Evolutionary conservation across 148 eudicot genomes (phyloP).

Genomic region (Camellia japonica): DNA sequence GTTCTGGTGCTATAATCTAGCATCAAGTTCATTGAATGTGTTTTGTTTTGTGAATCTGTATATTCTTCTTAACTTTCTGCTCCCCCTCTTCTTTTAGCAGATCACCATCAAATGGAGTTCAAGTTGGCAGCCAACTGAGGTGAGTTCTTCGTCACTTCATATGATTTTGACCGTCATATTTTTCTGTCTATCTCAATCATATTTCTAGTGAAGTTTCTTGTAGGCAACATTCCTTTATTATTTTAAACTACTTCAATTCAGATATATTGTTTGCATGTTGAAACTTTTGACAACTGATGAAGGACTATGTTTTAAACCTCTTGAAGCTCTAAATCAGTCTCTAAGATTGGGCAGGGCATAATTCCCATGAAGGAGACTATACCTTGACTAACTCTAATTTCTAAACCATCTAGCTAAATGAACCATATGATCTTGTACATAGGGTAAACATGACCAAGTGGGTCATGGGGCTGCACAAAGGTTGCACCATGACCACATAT

Average conservation of each 20-base stretch:
- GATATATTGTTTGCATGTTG: background rate
- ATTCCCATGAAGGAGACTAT: background rate
- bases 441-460: background rate
- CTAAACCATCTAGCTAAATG: background rate
- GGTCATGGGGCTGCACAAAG: background rate
- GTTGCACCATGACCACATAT: background rate
- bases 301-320: background rate
- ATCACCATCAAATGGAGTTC: slow-evolving; percentile 48
- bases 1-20: background rate
- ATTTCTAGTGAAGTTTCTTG: background rate
- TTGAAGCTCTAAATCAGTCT: background rate
- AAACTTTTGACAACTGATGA: background rate
- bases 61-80: background rate
- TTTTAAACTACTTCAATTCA: background rate
- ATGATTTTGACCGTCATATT: background rate
- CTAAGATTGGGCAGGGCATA: background rate
- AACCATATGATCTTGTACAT: background rate
- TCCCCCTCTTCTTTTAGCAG: slow-evolving; percentile 33
- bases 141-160: slow-evolving; percentile 21
- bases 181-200: background rate
- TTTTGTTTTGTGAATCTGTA: background rate
- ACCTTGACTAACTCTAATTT: background rate
- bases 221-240: background rate
- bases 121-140: slow-evolving; percentile 68
- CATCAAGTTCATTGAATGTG: background rate